Evolutionary conservation across 2,329 filamentous ascomycete species (phyloP).

Genomic region (Arachnomyces sp.): DNA sequence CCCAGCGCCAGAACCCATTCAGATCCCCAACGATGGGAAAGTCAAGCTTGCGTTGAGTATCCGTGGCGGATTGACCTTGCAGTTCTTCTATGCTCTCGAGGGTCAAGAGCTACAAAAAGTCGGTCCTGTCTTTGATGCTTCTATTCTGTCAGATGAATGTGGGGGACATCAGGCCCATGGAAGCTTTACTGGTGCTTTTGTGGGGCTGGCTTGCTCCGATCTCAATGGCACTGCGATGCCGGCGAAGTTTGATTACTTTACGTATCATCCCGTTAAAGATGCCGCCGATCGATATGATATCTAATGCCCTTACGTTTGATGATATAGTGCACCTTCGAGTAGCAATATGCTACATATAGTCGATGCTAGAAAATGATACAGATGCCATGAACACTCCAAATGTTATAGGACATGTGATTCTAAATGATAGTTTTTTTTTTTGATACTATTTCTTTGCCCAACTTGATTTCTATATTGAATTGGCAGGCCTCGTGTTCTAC

Average conservation of each 20-base stretch:
- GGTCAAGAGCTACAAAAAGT: conserved; percentile 39
- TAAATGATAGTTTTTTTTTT: too few relatives aligned
- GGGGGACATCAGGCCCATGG: conserved; percentile 55
- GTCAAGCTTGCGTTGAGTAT: conserved; percentile 47
- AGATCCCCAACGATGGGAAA: conserved; percentile 49
- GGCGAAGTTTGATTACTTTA: conserved; percentile 47
- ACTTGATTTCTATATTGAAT: too few relatives aligned
- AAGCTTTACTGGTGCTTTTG: conserved; percentile 58
- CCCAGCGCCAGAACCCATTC: conserved; percentile 38
- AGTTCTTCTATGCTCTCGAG: conserved; percentile 51
- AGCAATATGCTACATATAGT: too few relatives aligned
- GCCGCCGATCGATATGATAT: conserved; percentile 45
- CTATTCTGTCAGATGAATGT: conserved; percentile 56
- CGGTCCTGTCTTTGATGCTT: conserved; percentile 52
- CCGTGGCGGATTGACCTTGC: conserved; percentile 42
- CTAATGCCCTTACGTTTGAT: too few relatives aligned
- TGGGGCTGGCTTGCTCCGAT: conserved; percentile 51
- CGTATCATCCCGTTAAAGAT: conserved; percentile 44
- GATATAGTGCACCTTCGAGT: too few relatives aligned
- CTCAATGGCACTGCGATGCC: conserved; percentile 44
- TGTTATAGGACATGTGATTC: too few relatives aligned
- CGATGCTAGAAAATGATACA: too few relatives aligned
- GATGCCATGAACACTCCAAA: too few relatives aligned
- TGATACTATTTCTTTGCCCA: too few relatives aligned
- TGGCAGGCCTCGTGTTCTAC: too few relatives aligned